phyloP scores from a whole-genome alignment of 257 asterid species.

The Ilex aquifolium region DNA sequence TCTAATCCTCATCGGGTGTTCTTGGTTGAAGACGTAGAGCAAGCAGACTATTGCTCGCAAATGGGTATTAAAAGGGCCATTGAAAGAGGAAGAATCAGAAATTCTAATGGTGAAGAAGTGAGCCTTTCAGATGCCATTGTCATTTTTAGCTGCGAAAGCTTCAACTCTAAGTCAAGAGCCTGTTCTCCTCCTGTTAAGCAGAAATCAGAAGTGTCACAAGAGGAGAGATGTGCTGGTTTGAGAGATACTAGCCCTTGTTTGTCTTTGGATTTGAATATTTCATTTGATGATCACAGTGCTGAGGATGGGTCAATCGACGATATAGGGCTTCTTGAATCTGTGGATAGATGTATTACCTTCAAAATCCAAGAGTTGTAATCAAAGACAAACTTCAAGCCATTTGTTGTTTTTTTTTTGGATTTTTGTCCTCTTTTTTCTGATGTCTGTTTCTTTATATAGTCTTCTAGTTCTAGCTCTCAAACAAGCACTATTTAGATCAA shows the following conservation, averaged over 20 bases:
- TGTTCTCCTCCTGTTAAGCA: conserved; percentile 38
- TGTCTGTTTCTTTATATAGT: too few species aligned
- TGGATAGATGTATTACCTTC: conserved; percentile 56
- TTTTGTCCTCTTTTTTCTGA: too few species aligned
- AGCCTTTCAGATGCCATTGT: conserved; percentile 62
- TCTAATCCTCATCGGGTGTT: conserved; percentile 64
- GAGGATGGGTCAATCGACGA: conserved; percentile 33
- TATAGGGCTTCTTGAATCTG: conserved; percentile 50
- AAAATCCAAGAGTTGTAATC: conserved; percentile 17
- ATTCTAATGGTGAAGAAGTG: conserved; percentile 42
- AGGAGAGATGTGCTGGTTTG: conserved; percentile 1
- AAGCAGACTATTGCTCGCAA: conserved; percentile 37
- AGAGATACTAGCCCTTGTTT: conserved; percentile 10
- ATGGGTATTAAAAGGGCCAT: conserved; percentile 47
- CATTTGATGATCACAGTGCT: conserved; percentile 25
- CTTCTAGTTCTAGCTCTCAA: too few species aligned
- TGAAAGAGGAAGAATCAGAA: conserved; percentile 42
- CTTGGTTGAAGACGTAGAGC: conserved; percentile 55
- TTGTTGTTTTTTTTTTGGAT: too few species aligned
- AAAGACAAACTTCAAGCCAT: too few species aligned
- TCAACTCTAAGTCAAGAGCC: conserved; percentile 35
- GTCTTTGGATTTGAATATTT: conserved; percentile 56
- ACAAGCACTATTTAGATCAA: too few species aligned
- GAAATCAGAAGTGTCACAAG: conserved; percentile 12
- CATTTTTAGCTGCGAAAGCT: conserved; percentile 47